phyloP scores from a whole-genome alignment of 148 eudicot genomes.

The Cornus suecica region DNA sequence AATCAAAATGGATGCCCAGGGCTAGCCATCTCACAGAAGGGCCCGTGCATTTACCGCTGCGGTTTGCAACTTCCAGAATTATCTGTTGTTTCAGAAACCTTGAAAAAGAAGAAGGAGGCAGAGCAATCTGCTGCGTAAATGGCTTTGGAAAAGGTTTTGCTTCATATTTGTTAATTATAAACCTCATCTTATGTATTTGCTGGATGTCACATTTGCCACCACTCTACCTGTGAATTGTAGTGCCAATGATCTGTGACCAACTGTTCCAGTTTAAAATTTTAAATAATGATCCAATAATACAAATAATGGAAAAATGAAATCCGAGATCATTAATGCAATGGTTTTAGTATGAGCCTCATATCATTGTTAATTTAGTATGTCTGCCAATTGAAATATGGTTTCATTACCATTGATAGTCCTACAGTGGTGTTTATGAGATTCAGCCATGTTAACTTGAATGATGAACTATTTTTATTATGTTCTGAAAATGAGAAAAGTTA shows the following conservation, averaged over 20 bases:
- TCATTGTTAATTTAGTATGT: not conserved
- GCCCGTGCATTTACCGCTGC: constrained; percentile 69
- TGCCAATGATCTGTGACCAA: not conserved
- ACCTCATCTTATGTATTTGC: not conserved
- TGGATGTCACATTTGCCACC: not conserved
- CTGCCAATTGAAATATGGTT: not conserved
- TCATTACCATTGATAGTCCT: not conserved
- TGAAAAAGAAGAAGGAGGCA: constrained; percentile 76
- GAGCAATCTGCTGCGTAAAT: constrained; percentile 84
- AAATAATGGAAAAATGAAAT: not conserved
- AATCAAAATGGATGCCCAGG: constrained; percentile 67
- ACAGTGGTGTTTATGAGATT: not conserved
- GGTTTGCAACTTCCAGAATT: constrained; percentile 71
- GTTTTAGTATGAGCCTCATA: not conserved
- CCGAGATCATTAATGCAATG: not conserved
- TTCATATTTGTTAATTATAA: not conserved
- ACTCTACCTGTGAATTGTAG: not conserved
- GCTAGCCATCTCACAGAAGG: constrained; percentile 61
- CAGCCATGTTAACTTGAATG: not conserved
- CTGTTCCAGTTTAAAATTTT: not conserved
- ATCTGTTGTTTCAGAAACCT: constrained; percentile 59
- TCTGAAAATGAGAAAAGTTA: no score
- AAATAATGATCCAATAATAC: not conserved
- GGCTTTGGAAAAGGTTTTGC: constrained; percentile 73
- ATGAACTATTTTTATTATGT: not conserved